Evolutionary conservation across 352 stramenopile genomes (phyloP), one percentile per base, ranked within the genome.

Genomic region (Elongisporangium undulatum): DNA sequence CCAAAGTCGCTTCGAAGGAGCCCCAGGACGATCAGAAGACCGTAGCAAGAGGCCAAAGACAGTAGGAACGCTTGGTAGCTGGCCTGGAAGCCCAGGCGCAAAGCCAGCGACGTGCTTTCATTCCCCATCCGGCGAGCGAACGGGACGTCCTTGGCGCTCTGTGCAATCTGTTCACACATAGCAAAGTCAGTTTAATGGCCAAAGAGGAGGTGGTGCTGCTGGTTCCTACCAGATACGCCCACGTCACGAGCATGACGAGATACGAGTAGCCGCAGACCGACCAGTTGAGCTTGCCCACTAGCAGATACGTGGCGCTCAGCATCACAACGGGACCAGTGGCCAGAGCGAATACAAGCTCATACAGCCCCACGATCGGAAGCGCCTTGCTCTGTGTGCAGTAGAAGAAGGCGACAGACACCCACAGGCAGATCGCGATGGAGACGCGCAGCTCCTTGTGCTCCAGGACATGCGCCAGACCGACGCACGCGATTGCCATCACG

Each of bases 91-190:
- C 84, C 80, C 24, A 92, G 56, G 16, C 66, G 57, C 21, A 87
- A 58, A 9, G 79, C 77, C 38, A 94, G 61, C 29, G 84, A 94
- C 45, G 70, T 74, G 17, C 67, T 60, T 0, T 60, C 58, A 2
- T 72, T 55, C 17, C 72, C 76, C 60, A 90, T 79, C 23, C 82
- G 78, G n/a, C 70, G 73, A 51, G 71, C 72, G 60, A 92, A 89
- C 23, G 84, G 84, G 26, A 77, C 84, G 56, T 94, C 84, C n/a
- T 69, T 69, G 34, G 79, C 81, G 68, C 82, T 92, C 53, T 90
- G 79, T 26, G 86, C 55, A 19, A 94, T 64, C 59, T 88, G 49
- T 51, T 10, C 21, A 0, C 19, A 41, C 22, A 48, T 54, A 49
- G 17, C 9, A 49, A n/a, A 55, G 29, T 34, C 12, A 48, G 45